phyloP scores from a whole-genome alignment of 1,284 basidiomycete species.

The Boletus semigastroideus region DNA sequence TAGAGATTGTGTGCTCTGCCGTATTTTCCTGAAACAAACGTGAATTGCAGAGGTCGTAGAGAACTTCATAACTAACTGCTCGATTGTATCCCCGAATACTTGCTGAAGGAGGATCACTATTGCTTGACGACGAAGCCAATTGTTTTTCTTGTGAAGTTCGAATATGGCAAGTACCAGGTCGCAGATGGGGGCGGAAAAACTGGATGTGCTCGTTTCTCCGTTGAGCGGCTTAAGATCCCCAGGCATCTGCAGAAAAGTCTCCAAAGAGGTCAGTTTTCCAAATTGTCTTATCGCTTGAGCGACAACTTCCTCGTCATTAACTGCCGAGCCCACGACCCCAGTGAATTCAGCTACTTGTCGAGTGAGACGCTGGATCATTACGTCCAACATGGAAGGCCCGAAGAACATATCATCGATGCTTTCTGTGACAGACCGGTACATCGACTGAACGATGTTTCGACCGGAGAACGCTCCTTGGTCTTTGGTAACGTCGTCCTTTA shows the following conservation, averaged over 20 bases:
- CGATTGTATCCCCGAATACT: conserved; percentile 92
- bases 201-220: conserved; percentile 81
- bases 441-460: conserved; percentile 73
- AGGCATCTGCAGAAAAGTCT: conserved; percentile 64
- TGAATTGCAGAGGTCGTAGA: not conserved
- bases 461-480: conserved; percentile 55
- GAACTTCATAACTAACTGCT: conserved; percentile 58
- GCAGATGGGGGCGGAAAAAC: conserved; percentile 92
- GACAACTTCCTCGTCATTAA: conserved; percentile 83
- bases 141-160: conserved; percentile 92
- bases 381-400: conserved; percentile 90
- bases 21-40: conserved; percentile 66
- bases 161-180: conserved; percentile 92
- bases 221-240: conserved; percentile 78
- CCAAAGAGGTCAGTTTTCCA: conserved; percentile 62
- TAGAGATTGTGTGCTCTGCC: conserved; percentile 68
- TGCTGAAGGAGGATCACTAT: conserved; percentile 96
- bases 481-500: conserved; percentile 40
- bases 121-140: conserved; percentile 95
- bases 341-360: conserved; percentile 87
- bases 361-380: conserved; percentile 86
- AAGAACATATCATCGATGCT: conserved; percentile 94
- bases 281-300: conserved; percentile 73
- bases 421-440: conserved; percentile 87
- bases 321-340: conserved; percentile 73